Percentiles rank a stretch among this genome's conserved stretches.
phyloP scores from a whole-genome alignment of 140 eudicot genomes.

The Oenanthe javanica region DNA sequence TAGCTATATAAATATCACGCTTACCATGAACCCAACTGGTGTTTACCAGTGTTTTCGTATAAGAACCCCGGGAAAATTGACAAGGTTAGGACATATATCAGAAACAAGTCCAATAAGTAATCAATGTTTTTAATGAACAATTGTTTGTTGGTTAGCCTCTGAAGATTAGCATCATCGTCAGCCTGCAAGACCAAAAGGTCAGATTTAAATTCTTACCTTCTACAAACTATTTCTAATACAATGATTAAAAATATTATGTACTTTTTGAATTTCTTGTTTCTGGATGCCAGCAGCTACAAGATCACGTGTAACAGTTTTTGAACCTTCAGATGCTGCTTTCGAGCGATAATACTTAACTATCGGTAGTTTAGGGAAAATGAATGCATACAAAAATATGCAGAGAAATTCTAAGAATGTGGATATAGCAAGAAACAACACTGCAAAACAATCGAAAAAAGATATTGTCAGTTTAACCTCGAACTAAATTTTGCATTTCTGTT shows the following conservation, averaged over 20 bases:
- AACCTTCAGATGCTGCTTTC: slow-evolving; percentile 72
- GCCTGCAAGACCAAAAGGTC: slow-evolving; percentile 23
- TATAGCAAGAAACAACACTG: slow-evolving; percentile 55
- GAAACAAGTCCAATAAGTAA: slow-evolving; percentile 40
- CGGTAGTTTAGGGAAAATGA: slow-evolving; percentile 47
- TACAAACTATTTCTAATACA: background rate
- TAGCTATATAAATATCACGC: background rate
- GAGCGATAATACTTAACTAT: slow-evolving; percentile 58
- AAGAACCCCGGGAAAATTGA: slow-evolving; percentile 67
- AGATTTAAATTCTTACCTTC: background rate
- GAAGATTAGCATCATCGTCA: too few relatives aligned
- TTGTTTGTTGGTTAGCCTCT: slow-evolving; percentile 40
- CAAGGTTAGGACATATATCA: slow-evolving; percentile 51
- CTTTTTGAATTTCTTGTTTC: slow-evolving; percentile 12
- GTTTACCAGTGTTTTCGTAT: slow-evolving; percentile 56
- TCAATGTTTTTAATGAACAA: slow-evolving; percentile 37
- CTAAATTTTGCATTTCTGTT: background rate
- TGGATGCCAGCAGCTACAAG: slow-evolving; percentile 71
- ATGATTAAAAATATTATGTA: background rate
- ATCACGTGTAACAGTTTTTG: slow-evolving; percentile 57
- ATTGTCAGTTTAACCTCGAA: background rate
- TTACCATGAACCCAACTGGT: slow-evolving; percentile 63
- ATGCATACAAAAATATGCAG: slow-evolving; percentile 56
- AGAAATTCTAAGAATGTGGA: slow-evolving; percentile 46
- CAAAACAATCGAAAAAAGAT: slow-evolving; percentile 6